Base-by-base conservation (phyloP, 176 grass and related monocot genomes). In the Cenchrus americanus region DNA sequence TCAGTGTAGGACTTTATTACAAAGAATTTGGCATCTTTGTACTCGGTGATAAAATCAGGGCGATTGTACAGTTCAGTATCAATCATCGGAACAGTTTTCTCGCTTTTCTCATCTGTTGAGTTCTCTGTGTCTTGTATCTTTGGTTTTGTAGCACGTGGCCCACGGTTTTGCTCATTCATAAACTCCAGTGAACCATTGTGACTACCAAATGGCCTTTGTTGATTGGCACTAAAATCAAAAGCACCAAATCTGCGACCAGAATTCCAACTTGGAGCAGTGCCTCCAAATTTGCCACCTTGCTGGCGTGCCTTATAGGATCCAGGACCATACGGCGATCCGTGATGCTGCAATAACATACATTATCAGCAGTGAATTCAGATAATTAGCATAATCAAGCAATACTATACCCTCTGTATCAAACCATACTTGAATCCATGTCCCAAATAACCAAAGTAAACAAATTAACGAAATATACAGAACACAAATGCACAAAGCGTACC, bases 1-100 rank as follows among this genome's bases (percentile, higher is more conserved):
- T 92, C 87, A 6, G 84, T 89, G 84, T 92, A 92, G 59, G 91
- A 92, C 79, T 92, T 92, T 87, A 92, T 89, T 84, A 89, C 84
- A 79, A 92, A 89, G 75, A 92, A 92, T 62, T 78, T 89, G 10
- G 84, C 91, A 87, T 87, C 84, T 80, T 86, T 92, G 84, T 92
- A 89, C 24, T 87, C 91, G 5, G 81, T 84, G 65, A 84, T 44
- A 84, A 92, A 92, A 84, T 84, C 87, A 71, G 80, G 71, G 68
- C 65, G 52, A 49, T 92, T 92, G 75, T 89, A 89, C 65, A 89
- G 54, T 85, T 89, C 75, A 1, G 46, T 73, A 32, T 86, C 75
- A 83, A 86, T 76, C 41, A 22, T 65, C 13, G 12, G 37, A 71
- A 44, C 72, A 10, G 67, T 62, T 83, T 66, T 86, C 60, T 80